Percentiles rank a stretch among this genome's conserved stretches.
These are phyloP conservation scores for Zygosaccharomyces bisporus DNA, from an alignment of 805 yeast genomes.

Conservation along the genomic window DNA sequence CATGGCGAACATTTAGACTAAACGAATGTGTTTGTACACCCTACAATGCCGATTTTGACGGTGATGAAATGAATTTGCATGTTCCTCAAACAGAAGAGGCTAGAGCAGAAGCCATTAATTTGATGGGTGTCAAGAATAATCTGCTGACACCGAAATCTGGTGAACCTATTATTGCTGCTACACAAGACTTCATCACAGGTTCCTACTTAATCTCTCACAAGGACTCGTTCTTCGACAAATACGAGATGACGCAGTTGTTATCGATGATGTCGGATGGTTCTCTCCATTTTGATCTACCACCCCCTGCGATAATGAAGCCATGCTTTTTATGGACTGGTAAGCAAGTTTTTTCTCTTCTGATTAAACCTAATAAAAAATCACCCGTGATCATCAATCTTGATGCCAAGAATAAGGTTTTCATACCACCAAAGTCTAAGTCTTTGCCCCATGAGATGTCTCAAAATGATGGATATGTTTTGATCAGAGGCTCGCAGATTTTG, in stretches of 20 bases:
- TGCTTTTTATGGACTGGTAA: constrained; percentile 94
- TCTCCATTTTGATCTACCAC: constrained; percentile 86
- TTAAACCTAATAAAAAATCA: constrained; percentile 71
- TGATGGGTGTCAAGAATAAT: constrained; percentile 97
- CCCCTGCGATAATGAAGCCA: constrained; percentile 92
- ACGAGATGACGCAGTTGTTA: constrained; percentile 72
- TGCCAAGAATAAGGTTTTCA: constrained; percentile 88
- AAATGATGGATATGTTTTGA: constrained; percentile 90
- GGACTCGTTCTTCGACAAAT: constrained; percentile 89
- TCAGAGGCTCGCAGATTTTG: constrained; percentile 82
- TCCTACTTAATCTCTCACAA: constrained; percentile 89
- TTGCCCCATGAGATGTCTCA: constrained; percentile 93
- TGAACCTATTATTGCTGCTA: constrained; percentile 98
- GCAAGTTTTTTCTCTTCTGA: constrained; percentile 84
- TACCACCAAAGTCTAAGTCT: constrained; percentile 63
- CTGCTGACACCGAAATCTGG: constrained; percentile 95
- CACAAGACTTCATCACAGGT: constrained; percentile 98
- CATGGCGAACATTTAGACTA: constrained; percentile 96
- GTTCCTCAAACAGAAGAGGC: constrained; percentile 99
- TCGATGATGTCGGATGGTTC: constrained; percentile 96
- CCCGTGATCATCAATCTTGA: constrained; percentile 86
- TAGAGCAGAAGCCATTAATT: constrained; percentile 94
- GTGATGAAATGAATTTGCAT: constrained; percentile 98
- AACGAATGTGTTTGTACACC: constrained; percentile 99
- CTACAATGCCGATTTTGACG: constrained; percentile 98